Conservation (phyloP, 192 early-diverging fungal species). For the Ambispora gerdemannii region DNA sequence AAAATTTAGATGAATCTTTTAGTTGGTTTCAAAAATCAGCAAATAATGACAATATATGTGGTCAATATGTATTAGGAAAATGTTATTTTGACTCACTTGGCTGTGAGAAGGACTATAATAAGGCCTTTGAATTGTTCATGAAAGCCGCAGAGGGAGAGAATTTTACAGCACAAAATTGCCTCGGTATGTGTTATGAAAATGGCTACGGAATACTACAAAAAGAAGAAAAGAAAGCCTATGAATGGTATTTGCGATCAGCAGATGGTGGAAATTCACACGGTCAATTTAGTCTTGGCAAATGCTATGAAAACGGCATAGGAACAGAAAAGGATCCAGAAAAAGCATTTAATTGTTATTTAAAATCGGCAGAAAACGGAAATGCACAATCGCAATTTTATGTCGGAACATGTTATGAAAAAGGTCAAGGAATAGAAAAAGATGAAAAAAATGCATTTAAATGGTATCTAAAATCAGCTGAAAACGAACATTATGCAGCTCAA, state of each 20-base stretch:
- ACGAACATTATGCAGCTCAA: background rate
- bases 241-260: too few relatives aligned
- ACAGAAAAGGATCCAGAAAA: too few relatives aligned
- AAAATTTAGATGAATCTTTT: slow-evolving; percentile 50
- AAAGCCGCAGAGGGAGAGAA: slow-evolving; percentile 60
- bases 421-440: slow-evolving; percentile 59
- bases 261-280: too few relatives aligned
- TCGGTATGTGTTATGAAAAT: too few relatives aligned
- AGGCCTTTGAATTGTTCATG: slow-evolving; percentile 50
- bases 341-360: too few relatives aligned
- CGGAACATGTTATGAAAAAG: slow-evolving; percentile 84
- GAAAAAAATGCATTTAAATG: slow-evolving; percentile 58
- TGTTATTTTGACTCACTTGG: slow-evolving; percentile 67
- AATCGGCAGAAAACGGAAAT: too few relatives aligned
- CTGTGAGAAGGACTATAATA: slow-evolving; percentile 41
- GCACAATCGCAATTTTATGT: too few relatives aligned
- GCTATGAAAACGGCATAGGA: too few relatives aligned
- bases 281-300: too few relatives aligned
- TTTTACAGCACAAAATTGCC: slow-evolving; percentile 77
- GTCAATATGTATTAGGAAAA: slow-evolving; percentile 70
- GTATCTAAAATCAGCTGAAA: slow-evolving; percentile 38
- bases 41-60: slow-evolving; percentile 53
- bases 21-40: slow-evolving; percentile 54
- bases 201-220: too few relatives aligned
- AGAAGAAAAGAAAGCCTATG: too few relatives aligned